Conservation (phyloP, 2,329 filamentous ascomycete genomes). For the Stylonectria norvegica region DNA sequence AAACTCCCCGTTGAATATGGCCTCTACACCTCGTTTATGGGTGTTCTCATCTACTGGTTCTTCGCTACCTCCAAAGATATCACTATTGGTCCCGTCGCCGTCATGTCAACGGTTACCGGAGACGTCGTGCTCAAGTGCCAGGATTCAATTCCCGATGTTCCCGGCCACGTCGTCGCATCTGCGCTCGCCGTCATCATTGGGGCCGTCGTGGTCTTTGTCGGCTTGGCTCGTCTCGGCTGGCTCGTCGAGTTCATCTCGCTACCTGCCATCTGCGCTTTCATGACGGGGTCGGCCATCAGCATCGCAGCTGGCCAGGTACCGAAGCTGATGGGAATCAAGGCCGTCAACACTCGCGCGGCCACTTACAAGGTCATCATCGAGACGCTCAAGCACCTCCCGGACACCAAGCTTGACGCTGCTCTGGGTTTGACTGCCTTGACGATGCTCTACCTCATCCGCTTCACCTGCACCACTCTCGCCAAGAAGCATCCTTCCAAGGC, state of each 20-base stretch:
- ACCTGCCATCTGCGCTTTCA: constrained; percentile 51
- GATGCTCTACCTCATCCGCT: constrained; percentile 66
- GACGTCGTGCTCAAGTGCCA: constrained; percentile 43
- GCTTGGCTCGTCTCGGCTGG: constrained; percentile 50
- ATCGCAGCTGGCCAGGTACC: constrained; percentile 50
- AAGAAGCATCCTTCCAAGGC: constrained; percentile 62
- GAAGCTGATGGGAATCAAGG: constrained; percentile 48
- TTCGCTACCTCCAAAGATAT: constrained; percentile 94
- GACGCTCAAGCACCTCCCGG: constrained; percentile 44
- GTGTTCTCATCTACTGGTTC: constrained; percentile 93
- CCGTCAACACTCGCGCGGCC: constrained; percentile 47
- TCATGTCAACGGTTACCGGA: constrained; percentile 52
- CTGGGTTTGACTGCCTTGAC: constrained; percentile 67
- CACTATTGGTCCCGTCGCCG: constrained; percentile 67
- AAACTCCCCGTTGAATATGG: constrained; percentile 48
- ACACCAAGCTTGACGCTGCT: constrained; percentile 64
- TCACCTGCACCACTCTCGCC: constrained; percentile 59
- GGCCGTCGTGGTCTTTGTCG: constrained; percentile 46
- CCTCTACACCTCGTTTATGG: constrained; percentile 81
- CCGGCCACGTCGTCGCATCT: constrained; percentile 44
- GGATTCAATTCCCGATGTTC: constrained; percentile 36
- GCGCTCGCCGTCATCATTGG: constrained; percentile 48
- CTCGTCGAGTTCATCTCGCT: constrained; percentile 54
- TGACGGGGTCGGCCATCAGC: constrained; percentile 51
- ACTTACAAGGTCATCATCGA: constrained; percentile 51